phyloP scores from a whole-genome alignment of 495 filamentous ascomycete genomes.

The Cudoniella acicularis region DNA sequence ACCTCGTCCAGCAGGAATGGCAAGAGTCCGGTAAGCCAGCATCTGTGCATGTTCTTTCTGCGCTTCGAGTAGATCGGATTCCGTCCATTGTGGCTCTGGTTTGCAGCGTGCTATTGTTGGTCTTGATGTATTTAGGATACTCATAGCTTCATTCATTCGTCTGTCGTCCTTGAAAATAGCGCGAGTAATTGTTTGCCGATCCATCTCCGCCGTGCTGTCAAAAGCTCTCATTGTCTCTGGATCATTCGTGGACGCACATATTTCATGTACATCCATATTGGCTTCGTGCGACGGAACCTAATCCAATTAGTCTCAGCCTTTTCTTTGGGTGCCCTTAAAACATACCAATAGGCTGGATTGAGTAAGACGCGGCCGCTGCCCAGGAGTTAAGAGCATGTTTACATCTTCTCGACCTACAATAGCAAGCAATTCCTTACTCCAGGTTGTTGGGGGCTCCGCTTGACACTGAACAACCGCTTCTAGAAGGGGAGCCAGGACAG shows the following conservation, averaged over 20 bases:
- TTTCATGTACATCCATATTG: conserved; percentile 67
- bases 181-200: conserved; percentile 74
- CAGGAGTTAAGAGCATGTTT: conserved; percentile 57
- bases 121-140: conserved; percentile 72
- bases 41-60: conserved; percentile 86
- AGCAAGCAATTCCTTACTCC: conserved; percentile 64
- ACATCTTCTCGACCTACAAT: conserved; percentile 83
- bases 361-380: conserved; percentile 32
- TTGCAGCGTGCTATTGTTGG: conserved; percentile 71
- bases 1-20: conserved; percentile 78
- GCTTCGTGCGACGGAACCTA: conserved; percentile 61
- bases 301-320: background rate
- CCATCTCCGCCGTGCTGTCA: conserved; percentile 67
- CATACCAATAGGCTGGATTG: conserved; percentile 25
- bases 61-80: conserved; percentile 83
- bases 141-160: conserved; percentile 75
- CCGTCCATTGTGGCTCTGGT: conserved; percentile 74
- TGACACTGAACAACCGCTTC: conserved; percentile 84
- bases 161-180: conserved; percentile 89
- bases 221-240: conserved; percentile 55
- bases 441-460: conserved; percentile 70
- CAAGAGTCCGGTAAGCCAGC: conserved; percentile 80
- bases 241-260: conserved; percentile 59
- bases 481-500: conserved; percentile 70
- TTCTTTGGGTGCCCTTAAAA: conserved; percentile 19